Conservation (phyloP, 345 rosid species). For the Murraya koenigii region DNA sequence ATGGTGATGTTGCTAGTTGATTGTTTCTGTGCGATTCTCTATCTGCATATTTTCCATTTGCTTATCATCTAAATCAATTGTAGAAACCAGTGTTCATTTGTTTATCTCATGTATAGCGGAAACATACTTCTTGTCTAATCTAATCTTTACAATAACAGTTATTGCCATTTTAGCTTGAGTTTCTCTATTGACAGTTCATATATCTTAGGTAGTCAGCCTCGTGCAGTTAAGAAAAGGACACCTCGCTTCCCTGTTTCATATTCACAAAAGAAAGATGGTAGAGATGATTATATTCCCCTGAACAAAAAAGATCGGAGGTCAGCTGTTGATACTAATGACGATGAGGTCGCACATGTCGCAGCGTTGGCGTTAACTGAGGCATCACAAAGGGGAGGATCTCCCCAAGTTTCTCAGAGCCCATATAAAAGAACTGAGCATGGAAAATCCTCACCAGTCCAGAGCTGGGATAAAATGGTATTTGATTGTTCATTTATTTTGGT, state of each 20-base stretch:
- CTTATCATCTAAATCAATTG: not conserved
- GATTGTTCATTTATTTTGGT: constrained; percentile 9
- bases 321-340: constrained; percentile 45
- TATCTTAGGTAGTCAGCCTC: constrained; percentile 62
- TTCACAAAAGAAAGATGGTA: constrained; percentile 45
- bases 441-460: constrained; percentile 52
- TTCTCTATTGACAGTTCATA: constrained; percentile 17
- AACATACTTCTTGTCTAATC: not conserved
- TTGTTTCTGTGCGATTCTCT: not conserved
- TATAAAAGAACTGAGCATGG: constrained; percentile 35
- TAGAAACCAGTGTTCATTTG: not conserved
- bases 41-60: not conserved
- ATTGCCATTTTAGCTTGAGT: not conserved
- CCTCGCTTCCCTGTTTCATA: constrained; percentile 85
- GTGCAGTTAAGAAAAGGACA: constrained; percentile 91
- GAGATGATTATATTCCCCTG: constrained; percentile 39
- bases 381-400: constrained; percentile 62
- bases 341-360: constrained; percentile 67
- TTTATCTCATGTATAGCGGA: not conserved
- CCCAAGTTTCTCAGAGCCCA: constrained; percentile 53
- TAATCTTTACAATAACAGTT: not conserved
- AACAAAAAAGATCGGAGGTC: constrained; percentile 52
- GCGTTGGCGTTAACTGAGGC: constrained; percentile 73
- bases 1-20: not conserved
- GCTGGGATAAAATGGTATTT: constrained; percentile 71